phyloP scores from a whole-genome alignment of 2,329 filamentous ascomycete genomes.

The Penicillium sp. region DNA sequence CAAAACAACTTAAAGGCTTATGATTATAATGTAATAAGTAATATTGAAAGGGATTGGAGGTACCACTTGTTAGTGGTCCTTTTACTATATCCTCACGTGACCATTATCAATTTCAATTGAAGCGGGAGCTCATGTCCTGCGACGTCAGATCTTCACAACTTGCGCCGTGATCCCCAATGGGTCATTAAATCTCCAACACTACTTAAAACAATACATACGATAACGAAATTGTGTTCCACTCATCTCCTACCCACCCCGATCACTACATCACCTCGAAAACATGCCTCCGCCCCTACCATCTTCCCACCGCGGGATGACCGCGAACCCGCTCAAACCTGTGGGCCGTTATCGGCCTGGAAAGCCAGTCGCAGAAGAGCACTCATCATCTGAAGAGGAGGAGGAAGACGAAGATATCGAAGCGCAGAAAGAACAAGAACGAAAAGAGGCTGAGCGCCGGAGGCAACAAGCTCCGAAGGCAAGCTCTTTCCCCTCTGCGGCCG shows the following conservation, averaged over 20 bases:
- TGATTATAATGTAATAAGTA: not conserved
- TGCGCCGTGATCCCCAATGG: not conserved
- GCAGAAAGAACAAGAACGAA: constrained; percentile 53
- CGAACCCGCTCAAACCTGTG: constrained; percentile 75
- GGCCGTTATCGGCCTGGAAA: constrained; percentile 85
- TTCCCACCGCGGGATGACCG: constrained; percentile 72
- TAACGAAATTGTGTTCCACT: not conserved
- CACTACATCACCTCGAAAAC: constrained; percentile 2
- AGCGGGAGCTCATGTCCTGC: constrained; percentile 6
- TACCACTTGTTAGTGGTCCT: not conserved
- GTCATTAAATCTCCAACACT: not conserved
- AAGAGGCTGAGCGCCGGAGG: constrained; percentile 39
- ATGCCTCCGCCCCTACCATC: constrained; percentile 49
- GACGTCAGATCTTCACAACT: not conserved
- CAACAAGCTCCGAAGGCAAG: constrained; percentile 47
- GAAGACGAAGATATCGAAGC: constrained; percentile 60
- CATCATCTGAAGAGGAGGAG: constrained; percentile 53
- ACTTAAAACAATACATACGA: not conserved
- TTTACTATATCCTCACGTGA: constrained; percentile 48
- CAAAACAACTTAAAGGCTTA: not conserved
- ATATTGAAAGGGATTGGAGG: not conserved
- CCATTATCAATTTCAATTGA: constrained; percentile 49
- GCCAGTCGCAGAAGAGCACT: constrained; percentile 52
- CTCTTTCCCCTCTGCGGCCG: constrained; percentile 36
- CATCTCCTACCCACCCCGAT: not conserved